These are phyloP conservation scores for Diplotaxis tenuifolia DNA, from an alignment of 345 rosid species.

Conservation along the genomic window DNA sequence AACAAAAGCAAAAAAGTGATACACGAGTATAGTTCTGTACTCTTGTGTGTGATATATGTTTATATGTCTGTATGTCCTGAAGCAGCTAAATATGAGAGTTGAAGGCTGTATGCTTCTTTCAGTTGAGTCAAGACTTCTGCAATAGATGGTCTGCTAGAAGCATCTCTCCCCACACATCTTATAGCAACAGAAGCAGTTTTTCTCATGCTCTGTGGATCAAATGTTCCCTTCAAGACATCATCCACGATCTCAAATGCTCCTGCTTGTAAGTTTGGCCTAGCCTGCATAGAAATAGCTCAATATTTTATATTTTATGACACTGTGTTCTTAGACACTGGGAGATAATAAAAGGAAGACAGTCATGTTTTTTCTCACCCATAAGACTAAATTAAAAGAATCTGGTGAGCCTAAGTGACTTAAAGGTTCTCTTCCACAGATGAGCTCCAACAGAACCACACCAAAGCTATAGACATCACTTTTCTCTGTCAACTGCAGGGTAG, in stretches of 20 bases:
- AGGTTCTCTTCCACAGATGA: slow-evolving; percentile 92
- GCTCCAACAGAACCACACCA: slow-evolving; percentile 86
- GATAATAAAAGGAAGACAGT: neutral
- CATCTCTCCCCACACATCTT: slow-evolving; percentile 79
- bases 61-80: slow-evolving; percentile 47
- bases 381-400: slow-evolving; percentile 88
- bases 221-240: slow-evolving; percentile 57
- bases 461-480: slow-evolving; percentile 92
- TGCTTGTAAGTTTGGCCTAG: slow-evolving; percentile 88
- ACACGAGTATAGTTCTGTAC: slow-evolving; percentile 12
- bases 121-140: slow-evolving; percentile 62
- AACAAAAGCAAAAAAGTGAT: neutral
- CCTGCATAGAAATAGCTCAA: slow-evolving; percentile 46
- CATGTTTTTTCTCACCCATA: slow-evolving; percentile 63
- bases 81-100: slow-evolving; percentile 71
- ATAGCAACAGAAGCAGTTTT: slow-evolving; percentile 58
- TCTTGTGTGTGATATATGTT: slow-evolving; percentile 19
- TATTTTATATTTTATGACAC: slow-evolving; percentile 5
- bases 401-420: slow-evolving; percentile 75
- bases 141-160: slow-evolving; percentile 61
- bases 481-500: slow-evolving; percentile 88
- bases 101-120: slow-evolving; percentile 73
- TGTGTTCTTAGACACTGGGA: neutral
- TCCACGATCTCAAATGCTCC: slow-evolving; percentile 83
- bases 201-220: slow-evolving; percentile 70